Base-by-base conservation (phyloP, 1,139 yeast genomes). In the Candida sp. region DNA sequence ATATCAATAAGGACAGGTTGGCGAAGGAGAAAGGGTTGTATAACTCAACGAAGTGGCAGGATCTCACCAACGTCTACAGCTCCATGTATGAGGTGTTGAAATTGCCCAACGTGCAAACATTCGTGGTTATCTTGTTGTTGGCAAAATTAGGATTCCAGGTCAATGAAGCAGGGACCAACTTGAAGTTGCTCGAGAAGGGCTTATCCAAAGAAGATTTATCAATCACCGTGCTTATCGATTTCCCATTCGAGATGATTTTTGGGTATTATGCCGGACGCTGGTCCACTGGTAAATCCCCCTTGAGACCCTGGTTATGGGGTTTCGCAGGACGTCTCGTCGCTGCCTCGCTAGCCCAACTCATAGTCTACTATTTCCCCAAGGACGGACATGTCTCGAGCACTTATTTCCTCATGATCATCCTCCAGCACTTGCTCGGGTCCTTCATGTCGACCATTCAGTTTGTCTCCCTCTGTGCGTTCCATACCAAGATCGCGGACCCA, bases 181-280 rank as follows among this genome's bases (percentile, higher is more conserved):
- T 94, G 61, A 94, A 93, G 65, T 75, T 96, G 27, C 74, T 94
- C n/a, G 99, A 94, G 66, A 88, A 88, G 63, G 99, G 99, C 0
- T 83, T 94, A 48, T 85, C 96, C 34, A 90, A 93, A 63, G 99
- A 94, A 67, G 98, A 94, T 66, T 77, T 94, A 44, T 96, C 98
- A 1, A 83, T 94, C 12, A 90, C 98, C 0, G 99, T 94, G 0
- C 72, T 94, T 49, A 90, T 96, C 48, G 98, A 94, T 66, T 94
- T 94, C 69, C 99, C 99, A 6, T 92, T 94, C 69, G 99, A 96
- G 67, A 88, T 94, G 67, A 71, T 94, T 3, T 93, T 94, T 70
- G 98, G 99, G 0, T 94, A 92, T 67, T 93, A 92, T 62, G 97
- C 97, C 2, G 99, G 97, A 3, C 84, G 92, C 61, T 92, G 98